Percentiles rank a stretch among this genome's conserved stretches.
Evolutionary conservation across 1,284 basidiomycete species (phyloP).

Genomic region (Flammula alnicola): DNA sequence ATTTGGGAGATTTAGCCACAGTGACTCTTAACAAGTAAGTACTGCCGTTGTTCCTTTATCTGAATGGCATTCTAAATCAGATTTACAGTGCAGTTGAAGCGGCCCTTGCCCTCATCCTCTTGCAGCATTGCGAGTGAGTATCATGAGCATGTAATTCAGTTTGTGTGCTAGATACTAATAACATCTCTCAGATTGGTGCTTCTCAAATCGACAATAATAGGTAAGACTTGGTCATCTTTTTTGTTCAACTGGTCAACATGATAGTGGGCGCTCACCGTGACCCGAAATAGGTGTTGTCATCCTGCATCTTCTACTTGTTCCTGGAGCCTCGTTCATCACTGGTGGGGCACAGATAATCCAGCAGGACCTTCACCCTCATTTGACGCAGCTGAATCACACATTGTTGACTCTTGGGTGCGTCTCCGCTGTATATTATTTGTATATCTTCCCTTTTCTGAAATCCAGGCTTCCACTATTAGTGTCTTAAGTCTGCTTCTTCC

Average conservation of each 20-base stretch:
- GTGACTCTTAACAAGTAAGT: slow-evolving; percentile 67
- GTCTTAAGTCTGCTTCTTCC: slow-evolving; percentile 66
- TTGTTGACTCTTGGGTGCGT: slow-evolving; percentile 67
- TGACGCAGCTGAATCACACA: slow-evolving; percentile 66
- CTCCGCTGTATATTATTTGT: slow-evolving; percentile 5
- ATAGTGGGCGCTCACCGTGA: too few relatives aligned
- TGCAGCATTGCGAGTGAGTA: slow-evolving; percentile 68
- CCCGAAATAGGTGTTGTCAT: slow-evolving; percentile 57
- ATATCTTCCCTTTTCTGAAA: slow-evolving; percentile 2
- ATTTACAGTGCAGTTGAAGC: slow-evolving; percentile 58
- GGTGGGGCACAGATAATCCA: slow-evolving; percentile 59
- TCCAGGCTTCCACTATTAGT: slow-evolving; percentile 37
- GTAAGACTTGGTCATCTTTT: slow-evolving; percentile 32
- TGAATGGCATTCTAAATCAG: too few relatives aligned
- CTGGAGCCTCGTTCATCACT: slow-evolving; percentile 62
- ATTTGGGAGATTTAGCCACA: slow-evolving; percentile 60
- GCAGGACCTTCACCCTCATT: slow-evolving; percentile 48
- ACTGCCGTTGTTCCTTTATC: neutral
- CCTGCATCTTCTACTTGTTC: slow-evolving; percentile 64
- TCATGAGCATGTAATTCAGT: neutral
- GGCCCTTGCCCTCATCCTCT: slow-evolving; percentile 67
- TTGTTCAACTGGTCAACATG: too few relatives aligned
- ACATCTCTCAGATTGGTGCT: slow-evolving; percentile 47
- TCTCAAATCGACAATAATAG: slow-evolving; percentile 63
- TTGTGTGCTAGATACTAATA: neutral